Evolutionary conservation across 1,139 yeast species (phyloP).

Genomic region (Yamadazyma dendronema): DNA sequence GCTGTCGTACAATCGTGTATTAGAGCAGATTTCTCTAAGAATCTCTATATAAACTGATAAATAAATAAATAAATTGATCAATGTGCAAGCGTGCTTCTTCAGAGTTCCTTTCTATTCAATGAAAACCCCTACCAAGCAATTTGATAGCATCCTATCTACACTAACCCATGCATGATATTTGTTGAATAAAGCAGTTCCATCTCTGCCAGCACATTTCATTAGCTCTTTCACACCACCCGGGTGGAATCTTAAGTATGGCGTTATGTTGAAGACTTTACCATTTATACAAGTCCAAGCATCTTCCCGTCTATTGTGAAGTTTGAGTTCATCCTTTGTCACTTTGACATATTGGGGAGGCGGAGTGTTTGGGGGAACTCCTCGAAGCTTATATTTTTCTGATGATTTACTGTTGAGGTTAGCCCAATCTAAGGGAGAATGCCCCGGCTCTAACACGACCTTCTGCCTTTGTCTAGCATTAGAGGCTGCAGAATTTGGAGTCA

Average conservation of each 20-base stretch:
- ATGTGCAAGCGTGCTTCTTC: too few relatives aligned
- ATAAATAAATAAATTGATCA: conserved; percentile 6
- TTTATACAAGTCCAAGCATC: conserved; percentile 88
- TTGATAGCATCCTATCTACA: conserved; percentile 75
- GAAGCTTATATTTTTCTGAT: conserved; percentile 23
- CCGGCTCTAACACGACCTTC: conserved; percentile 70
- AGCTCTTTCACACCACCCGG: conserved; percentile 90
- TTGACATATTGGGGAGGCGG: conserved; percentile 48
- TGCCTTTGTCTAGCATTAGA: conserved; percentile 16
- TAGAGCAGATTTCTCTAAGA: neutral
- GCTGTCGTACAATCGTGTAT: neutral
- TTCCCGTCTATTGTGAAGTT: conserved; percentile 51
- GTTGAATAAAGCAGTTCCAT: conserved; percentile 77
- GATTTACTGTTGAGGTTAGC: conserved; percentile 49
- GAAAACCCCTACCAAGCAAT: conserved; percentile 69
- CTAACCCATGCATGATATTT: conserved; percentile 90
- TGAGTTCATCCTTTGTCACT: conserved; percentile 59
- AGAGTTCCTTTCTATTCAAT: conserved; percentile 5
- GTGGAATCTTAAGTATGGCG: conserved; percentile 80
- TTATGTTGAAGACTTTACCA: conserved; percentile 80
- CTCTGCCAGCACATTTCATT: conserved; percentile 78
- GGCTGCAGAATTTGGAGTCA: conserved; percentile 7
- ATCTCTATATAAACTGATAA: conserved; percentile 2
- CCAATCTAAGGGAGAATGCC: conserved; percentile 89
- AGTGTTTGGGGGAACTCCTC: conserved; percentile 40